Evolutionary conservation across 75 land plant species (phyloP), one percentile per base, ranked within the genome.

Genomic region (Azolla pinnata): DNA sequence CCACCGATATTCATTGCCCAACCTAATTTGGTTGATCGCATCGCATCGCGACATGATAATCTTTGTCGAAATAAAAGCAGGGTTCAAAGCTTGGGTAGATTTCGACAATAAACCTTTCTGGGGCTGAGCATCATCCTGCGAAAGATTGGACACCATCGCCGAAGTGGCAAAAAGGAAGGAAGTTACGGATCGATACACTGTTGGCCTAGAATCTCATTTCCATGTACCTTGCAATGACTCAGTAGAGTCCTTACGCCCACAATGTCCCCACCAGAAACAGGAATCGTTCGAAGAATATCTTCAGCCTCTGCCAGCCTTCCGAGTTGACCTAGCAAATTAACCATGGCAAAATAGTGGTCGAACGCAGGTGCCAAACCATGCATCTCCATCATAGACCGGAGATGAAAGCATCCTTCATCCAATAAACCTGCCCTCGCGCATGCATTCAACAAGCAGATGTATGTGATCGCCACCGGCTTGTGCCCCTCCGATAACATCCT

Each of bases 261-360:
- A 46, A 46, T 23, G 21, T 23, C 49, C n/a, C 23, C 23, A 46
- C 49, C n/a, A 2, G 10, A 46, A 14, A 46, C 23, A 2, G 49
- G 49, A 46, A 46, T 46, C 2, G 57, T 54, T 28, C 24, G 32
- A 31, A 54, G 57, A 29, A 54, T 29, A 54, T 54, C 57, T 18
- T 54, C 57, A 2, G 57, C 57, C 24, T 54, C 57, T 18, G 16
- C 27, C 3, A 54, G 29, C 7, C n/a, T 29, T 29, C 57, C 57
- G 17, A 28, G n/a, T 1, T 28, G 57, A 7, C 57, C 57, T 16
- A 54, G 24, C 20, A 54, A 28, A 24, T 54, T 28, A 54, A 54
- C 26, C 32, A 54, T 54, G 26, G 28, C 20, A 21, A 16, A 28
- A 54, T 9, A 54, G 24, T 54, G 57, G 29, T 28, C 29, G 2